Conservation (phyloP, 495 filamentous ascomycete genomes). For the Podospora fimiseda region DNA sequence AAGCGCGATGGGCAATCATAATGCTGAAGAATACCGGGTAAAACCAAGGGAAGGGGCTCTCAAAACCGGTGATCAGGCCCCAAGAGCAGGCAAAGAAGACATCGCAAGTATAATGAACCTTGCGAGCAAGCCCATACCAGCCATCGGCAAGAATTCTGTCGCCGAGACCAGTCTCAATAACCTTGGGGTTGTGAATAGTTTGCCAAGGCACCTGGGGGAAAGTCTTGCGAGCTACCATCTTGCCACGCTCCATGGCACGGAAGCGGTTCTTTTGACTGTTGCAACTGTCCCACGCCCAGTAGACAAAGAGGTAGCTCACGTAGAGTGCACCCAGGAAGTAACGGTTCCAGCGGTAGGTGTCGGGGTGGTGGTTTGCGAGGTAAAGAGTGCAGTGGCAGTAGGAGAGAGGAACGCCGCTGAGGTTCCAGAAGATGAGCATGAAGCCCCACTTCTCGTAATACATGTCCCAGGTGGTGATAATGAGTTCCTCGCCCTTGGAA, state of each 20-base stretch:
- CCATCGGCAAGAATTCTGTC: constrained; percentile 82
- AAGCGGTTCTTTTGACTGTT: constrained; percentile 97
- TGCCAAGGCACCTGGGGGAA: constrained; percentile 96
- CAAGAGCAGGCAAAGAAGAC: constrained; percentile 64
- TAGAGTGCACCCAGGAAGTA: constrained; percentile 60
- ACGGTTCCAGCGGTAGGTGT: constrained; percentile 73
- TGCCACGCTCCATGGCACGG: constrained; percentile 73
- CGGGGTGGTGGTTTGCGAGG: constrained; percentile 80
- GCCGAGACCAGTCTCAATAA: constrained; percentile 71
- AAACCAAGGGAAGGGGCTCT: constrained; percentile 93
- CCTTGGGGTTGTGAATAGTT: constrained; percentile 75
- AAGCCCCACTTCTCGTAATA: constrained; percentile 99
- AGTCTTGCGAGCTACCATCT: constrained; percentile 61
- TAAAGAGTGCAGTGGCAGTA: constrained; percentile 98
- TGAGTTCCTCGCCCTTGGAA: constrained; percentile 92
- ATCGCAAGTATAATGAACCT: constrained; percentile 94
- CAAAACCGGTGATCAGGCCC: constrained; percentile 57
- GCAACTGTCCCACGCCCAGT: constrained; percentile 87
- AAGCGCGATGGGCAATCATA: constrained; percentile 89
- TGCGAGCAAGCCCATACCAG: constrained; percentile 90
- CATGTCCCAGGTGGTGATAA: constrained; percentile 94
- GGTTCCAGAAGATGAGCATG: constrained; percentile 99
- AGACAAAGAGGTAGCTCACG: constrained; percentile 71
- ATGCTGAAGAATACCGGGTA: constrained; percentile 83
- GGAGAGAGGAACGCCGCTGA: constrained; percentile 87